Base-by-base conservation (phyloP, 768 basidiomycete genomes). In the Pleurotus cornucopiae region DNA sequence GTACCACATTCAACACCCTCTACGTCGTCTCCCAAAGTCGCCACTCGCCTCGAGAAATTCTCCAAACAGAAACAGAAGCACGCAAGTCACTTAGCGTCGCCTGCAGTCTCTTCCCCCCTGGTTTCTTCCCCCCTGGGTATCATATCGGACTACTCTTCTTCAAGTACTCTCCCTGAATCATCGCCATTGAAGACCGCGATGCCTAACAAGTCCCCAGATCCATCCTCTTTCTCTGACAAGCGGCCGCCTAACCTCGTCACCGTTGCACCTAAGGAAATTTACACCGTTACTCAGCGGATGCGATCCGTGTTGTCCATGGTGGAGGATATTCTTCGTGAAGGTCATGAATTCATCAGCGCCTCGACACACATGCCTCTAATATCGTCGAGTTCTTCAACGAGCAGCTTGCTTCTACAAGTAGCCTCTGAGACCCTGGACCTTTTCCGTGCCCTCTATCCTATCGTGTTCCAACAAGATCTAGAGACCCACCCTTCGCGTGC, bases 401-500 rank as follows among this genome's bases (percentile, higher is more conserved):
- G 88, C 7, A 73, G 70, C 1, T 71, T 85, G 18, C 74, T 94
- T 21, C 64, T 81, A 44, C 80, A 86, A 60, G 77, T 86, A 1
- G 79, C 86, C 14, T 73, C 83, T 2, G 78, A 86, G 14, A 76
- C 85, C 2, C 74, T 96, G 54, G 93, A 95, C 54, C 72, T 97
- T 6, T 89, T 85, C 70, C 80, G 88, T 44, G 90, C 91, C 1
- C 67, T 97, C 21, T 84, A 89, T 65, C 91, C 91, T 11, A 76
- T 89, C 38, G 76, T 76, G 34, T 83, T 83, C 57, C 68, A 73
- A 0, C 62, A 73, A 38, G 71, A 75, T 45, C 68, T 89, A 26
- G 65, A 65, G 20, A 67, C 75, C 38, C 72, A 77, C 0, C 72
- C 85, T 7, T 82, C 81, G 16, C 69, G 75, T 23, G 74, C 79